Evolutionary conservation across 2,329 filamentous ascomycete genomes (phyloP), one percentile per base, ranked within the genome.

Genomic region (Mariannaea sp.): DNA sequence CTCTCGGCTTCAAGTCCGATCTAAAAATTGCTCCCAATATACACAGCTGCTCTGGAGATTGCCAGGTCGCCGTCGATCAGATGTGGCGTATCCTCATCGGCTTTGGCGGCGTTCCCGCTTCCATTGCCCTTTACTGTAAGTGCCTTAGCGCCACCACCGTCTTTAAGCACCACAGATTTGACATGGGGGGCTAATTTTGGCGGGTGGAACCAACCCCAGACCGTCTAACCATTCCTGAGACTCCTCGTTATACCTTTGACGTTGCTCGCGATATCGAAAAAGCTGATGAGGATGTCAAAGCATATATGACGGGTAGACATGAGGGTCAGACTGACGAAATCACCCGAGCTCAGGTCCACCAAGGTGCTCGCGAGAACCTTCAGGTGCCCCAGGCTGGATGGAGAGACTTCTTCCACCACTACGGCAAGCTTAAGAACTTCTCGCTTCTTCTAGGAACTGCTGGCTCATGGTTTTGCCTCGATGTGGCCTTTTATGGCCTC

Each of bases 71-170:
- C 8, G 88, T 92, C 5, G 90, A 94, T 75, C 91, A 91, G 79
- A 92, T 92, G 87, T 94, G 90, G 90, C 83, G 90, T 61, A 80
- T 85, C 12, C 80, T 94, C 42, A 89, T 94, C 66, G 89, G 89
- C 10, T 89, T 92, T 65, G 89, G 90, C 60, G 89, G 88, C 38
- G 83, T 94, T 7, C 90, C 90, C 2, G 90, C 87, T 35, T 89
- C 85, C 69, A 85, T 92, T 58, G 90, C 90, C 16, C 82, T n/a
- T 94, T 94, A 94, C 77, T 94, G 70, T 72, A 62, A 64, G 72
- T 60, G 10, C 29, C 12, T 10, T 12, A 8, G 7, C 12, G 5
- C 7, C 12, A 14, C 19, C 7, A 7, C 9, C 35, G 3, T 17
- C 0, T 22, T 39, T 53, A 50, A 46, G 45, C 47, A 51, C 17